A percentile compares a stretch with the other conserved stretches of the same genome.
These are phyloP conservation scores for Pseudoscleropodium purum DNA, from an alignment of 225 moss, liverwort and hornwort genomes.

Conservation along the genomic window DNA sequence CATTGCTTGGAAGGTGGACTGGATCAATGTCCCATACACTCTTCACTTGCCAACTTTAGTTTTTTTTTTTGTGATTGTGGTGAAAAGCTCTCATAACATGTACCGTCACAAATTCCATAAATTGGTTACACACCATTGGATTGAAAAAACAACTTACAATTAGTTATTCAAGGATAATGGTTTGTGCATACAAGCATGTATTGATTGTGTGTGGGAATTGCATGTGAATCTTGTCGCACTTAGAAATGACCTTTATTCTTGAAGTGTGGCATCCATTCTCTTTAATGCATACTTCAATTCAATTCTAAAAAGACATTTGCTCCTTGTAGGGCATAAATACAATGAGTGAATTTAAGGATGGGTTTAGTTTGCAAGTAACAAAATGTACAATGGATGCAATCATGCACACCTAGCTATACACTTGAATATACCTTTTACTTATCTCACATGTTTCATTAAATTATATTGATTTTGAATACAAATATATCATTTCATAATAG, in stretches of 20 bases:
- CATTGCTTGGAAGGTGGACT: too few relatives aligned
- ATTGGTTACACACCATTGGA: not conserved
- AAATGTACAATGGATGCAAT: fast-evolving
- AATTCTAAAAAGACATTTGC: not conserved
- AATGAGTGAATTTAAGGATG: not conserved
- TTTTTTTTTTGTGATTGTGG: too few relatives aligned
- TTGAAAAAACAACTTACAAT: not conserved
- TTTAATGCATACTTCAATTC: not conserved
- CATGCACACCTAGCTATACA: not conserved
- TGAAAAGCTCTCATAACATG: too few relatives aligned
- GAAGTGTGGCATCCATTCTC: not conserved
- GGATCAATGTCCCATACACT: too few relatives aligned
- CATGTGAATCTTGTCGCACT: not conserved
- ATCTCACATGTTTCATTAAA: not conserved
- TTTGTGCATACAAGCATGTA: not conserved
- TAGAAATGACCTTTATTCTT: not conserved
- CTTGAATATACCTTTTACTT: not conserved
- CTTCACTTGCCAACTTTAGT: too few relatives aligned
- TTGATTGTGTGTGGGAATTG: not conserved
- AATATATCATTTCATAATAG: not conserved
- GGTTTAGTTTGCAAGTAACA: not conserved
- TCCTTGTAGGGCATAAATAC: not conserved
- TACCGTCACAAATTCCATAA: not conserved
- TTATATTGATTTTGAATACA: too few relatives aligned
- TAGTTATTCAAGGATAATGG: not conserved